A percentile compares a stretch with the other conserved stretches of the same genome.
Evolutionary conservation across 1,139 yeast species (phyloP).

Genomic region (Blastobotrys aristatus): DNA sequence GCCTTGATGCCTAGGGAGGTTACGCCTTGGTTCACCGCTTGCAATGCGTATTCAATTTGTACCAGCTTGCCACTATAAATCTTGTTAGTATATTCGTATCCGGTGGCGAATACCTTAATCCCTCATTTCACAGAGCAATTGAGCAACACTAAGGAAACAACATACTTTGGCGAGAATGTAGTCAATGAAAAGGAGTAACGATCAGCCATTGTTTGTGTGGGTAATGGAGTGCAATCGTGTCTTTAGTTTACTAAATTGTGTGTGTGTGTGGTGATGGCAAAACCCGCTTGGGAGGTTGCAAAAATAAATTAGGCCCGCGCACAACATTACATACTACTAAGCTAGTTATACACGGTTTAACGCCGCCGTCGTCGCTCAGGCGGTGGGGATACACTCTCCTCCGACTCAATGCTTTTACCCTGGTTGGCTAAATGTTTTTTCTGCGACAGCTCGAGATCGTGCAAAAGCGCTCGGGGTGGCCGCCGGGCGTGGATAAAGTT

Average conservation of each 20-base stretch:
- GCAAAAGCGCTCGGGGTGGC: slow-evolving; percentile 46
- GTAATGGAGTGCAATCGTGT: too few relatives aligned
- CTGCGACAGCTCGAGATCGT: slow-evolving; percentile 39
- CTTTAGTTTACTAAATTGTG: too few relatives aligned
- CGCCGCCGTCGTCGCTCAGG: slow-evolving; percentile 8
- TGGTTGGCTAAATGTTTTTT: slow-evolving; percentile 25
- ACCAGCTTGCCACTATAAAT: slow-evolving; percentile 80
- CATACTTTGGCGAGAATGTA: slow-evolving; percentile 92
- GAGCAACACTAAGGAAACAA: slow-evolving; percentile 24
- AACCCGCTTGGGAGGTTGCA: too few relatives aligned
- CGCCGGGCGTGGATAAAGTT: slow-evolving; percentile 78
- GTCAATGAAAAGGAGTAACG: slow-evolving; percentile 96
- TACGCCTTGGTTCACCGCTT: slow-evolving; percentile 97
- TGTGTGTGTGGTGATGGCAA: too few relatives aligned
- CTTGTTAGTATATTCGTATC: too few relatives aligned
- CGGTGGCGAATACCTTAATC: neutral
- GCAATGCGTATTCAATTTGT: slow-evolving; percentile 95
- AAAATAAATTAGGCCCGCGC: too few relatives aligned
- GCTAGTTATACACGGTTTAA: too few relatives aligned
- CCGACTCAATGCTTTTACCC: slow-evolving; percentile 4
- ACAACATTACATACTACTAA: too few relatives aligned
- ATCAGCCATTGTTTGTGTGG: slow-evolving; percentile 69
- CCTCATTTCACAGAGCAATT: neutral
- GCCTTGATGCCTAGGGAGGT: slow-evolving; percentile 96
- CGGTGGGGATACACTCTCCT: slow-evolving; percentile 4